Conservation (phyloP, 1,139 yeast genomes). For the Sugiyamaella xylanicola region DNA sequence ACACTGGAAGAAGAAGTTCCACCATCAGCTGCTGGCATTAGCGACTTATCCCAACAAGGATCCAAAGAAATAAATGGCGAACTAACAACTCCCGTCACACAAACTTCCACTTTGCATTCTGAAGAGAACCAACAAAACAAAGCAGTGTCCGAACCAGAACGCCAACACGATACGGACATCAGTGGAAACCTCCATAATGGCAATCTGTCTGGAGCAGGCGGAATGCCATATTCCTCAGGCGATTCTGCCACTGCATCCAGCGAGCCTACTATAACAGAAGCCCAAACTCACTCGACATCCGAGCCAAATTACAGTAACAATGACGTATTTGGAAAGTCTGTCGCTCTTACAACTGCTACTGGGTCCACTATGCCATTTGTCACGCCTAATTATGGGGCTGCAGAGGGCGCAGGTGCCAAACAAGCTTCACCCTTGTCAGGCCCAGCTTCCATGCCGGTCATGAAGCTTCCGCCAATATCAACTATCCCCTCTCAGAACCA, state of each 20-base stretch:
- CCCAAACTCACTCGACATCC: background rate
- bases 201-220: background rate
- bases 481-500: conserved; percentile 2
- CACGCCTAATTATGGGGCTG: no score
- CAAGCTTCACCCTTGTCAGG: background rate
- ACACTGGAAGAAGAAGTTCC: no score
- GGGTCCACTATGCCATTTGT: background rate
- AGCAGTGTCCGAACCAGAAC: background rate
- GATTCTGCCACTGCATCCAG: conserved; percentile 8
- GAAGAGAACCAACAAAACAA: no score
- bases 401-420: no score
- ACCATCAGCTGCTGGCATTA: no score
- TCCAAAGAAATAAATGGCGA: no score
- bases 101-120: no score
- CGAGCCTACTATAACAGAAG: conserved; percentile 11
- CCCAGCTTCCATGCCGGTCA: background rate
- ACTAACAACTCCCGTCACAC: no score
- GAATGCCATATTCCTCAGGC: conserved; percentile 1
- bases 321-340: background rate
- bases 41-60: no score
- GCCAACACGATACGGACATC: background rate
- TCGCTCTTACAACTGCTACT: background rate
- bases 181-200: background rate
- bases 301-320: no score
- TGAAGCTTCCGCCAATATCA: conserved; percentile 12